Percentiles rank a stretch among this genome's conserved stretches.
Conservation (phyloP, 1,139 yeast genomes). For the Entelexis paramagnoliae region DNA sequence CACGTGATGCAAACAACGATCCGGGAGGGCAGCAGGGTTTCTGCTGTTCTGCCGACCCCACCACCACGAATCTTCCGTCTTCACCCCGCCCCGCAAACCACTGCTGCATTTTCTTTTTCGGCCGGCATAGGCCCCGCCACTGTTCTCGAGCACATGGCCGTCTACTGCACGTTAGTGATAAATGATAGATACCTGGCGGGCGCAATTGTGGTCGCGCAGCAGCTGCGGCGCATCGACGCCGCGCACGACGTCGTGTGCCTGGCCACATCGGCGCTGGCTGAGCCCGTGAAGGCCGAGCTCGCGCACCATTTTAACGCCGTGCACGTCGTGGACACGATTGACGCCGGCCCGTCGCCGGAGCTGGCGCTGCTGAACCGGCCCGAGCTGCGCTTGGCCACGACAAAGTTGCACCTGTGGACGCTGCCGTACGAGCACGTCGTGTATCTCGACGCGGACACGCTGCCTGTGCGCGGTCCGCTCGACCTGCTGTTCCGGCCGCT, state of each 20-base stretch:
- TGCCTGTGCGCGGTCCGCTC: constrained; percentile 41
- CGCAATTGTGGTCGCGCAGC: constrained; percentile 50
- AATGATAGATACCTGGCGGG: constrained; percentile 66
- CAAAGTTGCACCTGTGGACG: constrained; percentile 68
- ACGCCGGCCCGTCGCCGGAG: constrained; percentile 31
- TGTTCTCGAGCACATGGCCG: constrained; percentile 27
- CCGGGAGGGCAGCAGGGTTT: background rate
- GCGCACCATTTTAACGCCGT: constrained; percentile 30
- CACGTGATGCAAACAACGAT: background rate
- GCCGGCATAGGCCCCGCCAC: background rate
- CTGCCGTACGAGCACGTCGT: constrained; percentile 54
- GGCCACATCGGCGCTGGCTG: constrained; percentile 29
- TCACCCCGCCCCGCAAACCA: background rate
- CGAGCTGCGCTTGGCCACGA: constrained; percentile 59
- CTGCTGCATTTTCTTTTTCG: background rate
- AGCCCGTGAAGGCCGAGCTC: constrained; percentile 25
- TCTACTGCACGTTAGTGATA: constrained; percentile 58
- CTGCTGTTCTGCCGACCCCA: background rate
- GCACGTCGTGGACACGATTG: constrained; percentile 30
- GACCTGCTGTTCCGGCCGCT: constrained; percentile 35
- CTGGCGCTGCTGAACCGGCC: constrained; percentile 51
- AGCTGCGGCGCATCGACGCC: constrained; percentile 29
- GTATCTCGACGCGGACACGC: constrained; percentile 74
- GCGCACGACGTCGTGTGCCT: constrained; percentile 29
- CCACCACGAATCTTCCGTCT: background rate